Base-by-base conservation (phyloP, 179 eudicot species). In the Dionaea muscipula region DNA sequence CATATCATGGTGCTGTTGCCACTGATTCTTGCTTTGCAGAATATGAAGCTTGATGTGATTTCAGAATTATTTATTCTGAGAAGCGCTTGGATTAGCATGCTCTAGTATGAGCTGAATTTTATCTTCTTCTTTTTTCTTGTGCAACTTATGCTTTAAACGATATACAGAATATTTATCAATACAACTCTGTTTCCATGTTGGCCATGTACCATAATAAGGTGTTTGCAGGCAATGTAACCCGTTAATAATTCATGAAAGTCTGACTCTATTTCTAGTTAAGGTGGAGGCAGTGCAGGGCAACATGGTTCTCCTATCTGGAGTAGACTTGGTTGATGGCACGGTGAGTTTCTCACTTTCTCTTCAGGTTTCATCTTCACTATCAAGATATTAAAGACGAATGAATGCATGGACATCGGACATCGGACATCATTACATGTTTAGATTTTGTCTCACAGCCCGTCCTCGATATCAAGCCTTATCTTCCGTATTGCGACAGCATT, bases 291-390 rank as follows among this genome's bases (percentile, higher is more conserved):
- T 91, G 16, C 70, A 75, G 47, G 86, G 77, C 48, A 62, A 77
- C 68, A 74, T 33, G 71, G 72, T 91, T 62, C 73, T 82, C 61
- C 78, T 91, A 45, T 91, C 98, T 53, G 98, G 98, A 53, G 81
- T 81, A 48, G 98, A 91, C 73, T 75, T 91, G 74, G 98, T 91
- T 69, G 94, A 91, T 69, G 98, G 98, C 73, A 91, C 98, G 20
- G 98, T 84, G 72, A 72, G 85, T 62, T 36, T 54, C 38, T 20
- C 36, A 28, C 33, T 44, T 13, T 44, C 16, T 24, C 19, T 18
- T 17, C 7, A 7, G 7, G 20, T 44, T 31, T 12, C 43, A 9
- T 39, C 15, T 39, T 12, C 0, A 12, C 15, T 39, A 39, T 39
- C 16, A 39, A 39, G 18, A 0, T 4, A 39, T 39, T 19, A 43